Percentiles rank a stretch among this genome's conserved stretches.
Conservation (phyloP, 2,329 filamentous ascomycete species). For the Fusarium continuum region DNA sequence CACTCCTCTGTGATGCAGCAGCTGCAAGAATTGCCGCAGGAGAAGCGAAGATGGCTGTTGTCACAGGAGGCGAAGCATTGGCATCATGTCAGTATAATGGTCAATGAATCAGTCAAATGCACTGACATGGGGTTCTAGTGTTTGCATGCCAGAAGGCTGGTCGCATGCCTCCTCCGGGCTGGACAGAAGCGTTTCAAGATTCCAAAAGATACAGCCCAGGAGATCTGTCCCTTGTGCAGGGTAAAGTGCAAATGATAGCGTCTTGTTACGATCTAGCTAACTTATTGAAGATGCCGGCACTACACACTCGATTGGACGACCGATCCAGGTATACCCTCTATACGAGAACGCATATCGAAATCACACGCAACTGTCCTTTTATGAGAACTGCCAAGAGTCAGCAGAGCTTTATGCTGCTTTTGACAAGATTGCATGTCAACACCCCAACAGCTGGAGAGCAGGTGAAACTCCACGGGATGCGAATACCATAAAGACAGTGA, state of each 20-base stretch:
- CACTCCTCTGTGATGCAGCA: conserved; percentile 69
- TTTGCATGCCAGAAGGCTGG: conserved; percentile 47
- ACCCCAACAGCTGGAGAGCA: conserved; percentile 67
- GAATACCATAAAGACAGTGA: conserved; percentile 63
- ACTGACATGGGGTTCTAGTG: conserved; percentile 34
- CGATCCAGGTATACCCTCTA: conserved; percentile 73
- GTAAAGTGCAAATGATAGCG: not conserved
- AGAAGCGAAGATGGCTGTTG: conserved; percentile 63
- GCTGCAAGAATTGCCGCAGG: conserved; percentile 64
- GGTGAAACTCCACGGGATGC: conserved; percentile 56
- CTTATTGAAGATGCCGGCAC: conserved; percentile 59
- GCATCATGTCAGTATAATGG: conserved; percentile 58
- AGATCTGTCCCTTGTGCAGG: conserved; percentile 54
- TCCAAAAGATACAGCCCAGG: conserved; percentile 57
- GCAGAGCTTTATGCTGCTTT: conserved; percentile 69
- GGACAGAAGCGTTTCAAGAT: conserved; percentile 60
- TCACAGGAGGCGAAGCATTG: conserved; percentile 72
- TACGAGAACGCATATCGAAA: conserved; percentile 73
- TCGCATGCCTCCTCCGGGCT: conserved; percentile 63
- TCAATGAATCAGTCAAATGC: accelerated
- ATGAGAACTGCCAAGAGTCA: conserved; percentile 67
- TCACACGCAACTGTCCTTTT: conserved; percentile 60
- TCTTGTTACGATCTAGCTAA: conserved; percentile 1
- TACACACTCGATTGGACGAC: conserved; percentile 66
- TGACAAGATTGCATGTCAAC: conserved; percentile 62